Evolutionary conservation across 768 basidiomycete species (phyloP), one percentile per base, ranked within the genome.

Genomic region (Leccinum longicurvipes): DNA sequence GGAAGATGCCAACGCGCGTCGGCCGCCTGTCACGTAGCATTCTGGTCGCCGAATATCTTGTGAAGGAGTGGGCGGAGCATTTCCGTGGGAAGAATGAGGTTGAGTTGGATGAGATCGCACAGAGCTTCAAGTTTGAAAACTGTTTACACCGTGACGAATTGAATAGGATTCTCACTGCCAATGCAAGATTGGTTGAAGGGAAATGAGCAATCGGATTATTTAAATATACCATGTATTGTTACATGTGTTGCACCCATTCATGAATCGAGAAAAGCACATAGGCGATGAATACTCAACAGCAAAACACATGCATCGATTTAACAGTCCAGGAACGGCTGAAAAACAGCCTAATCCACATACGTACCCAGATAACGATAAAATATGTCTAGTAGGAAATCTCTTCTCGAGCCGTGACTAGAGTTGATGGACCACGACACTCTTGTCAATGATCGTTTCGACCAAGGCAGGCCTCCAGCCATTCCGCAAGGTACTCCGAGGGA

Each of bases 31-130:
- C 86, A 9, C 77, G 91, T 47, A 82, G 82, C 67, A 87, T 88
- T 52, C 73, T 92, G 6, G 72, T 92, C 6, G 76, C 81, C 31
- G 90, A 89, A 70, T 89, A 81, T 69, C 74, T 91, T 55, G 78
- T 87, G 42, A 77, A 76, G 69, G 87, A 87, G 66, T 89, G 86
- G 85, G 86, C 86, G 21, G 82, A 84, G 45, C 82, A 85, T 66
- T 86, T 88, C 65, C 62, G 75, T 14, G 83, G 84, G 0, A 81
- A 80, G 75, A 78, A 70, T 31, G 73, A 80, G 62, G 75, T 68
- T 48, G 82, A 90, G 73, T 67, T 93, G 42, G 89, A 93, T 60
- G 79, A 74, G 59, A 77, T 93, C 49, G 89, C 90, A n/a, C 75
- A 77, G 61, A 87, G 87, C 69, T 91, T 93, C 76, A 76, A 75